Base-by-base conservation (phyloP, 2,329 filamentous ascomycete genomes). In the Neonectria punicea region DNA sequence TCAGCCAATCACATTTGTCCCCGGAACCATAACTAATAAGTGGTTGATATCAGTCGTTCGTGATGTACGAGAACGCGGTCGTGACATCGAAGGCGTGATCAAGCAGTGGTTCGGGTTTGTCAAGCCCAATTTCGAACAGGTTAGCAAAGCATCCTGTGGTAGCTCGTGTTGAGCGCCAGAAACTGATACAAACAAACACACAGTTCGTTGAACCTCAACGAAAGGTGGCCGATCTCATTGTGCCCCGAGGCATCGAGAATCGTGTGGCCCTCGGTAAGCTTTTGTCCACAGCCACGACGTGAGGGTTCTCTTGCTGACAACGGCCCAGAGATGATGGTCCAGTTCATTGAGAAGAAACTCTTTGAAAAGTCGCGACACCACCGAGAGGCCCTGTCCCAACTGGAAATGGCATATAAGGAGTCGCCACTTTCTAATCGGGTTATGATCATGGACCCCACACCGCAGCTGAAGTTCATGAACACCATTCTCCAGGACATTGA, bases 91-190 rank as follows among this genome's bases (percentile, higher is more conserved):
- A 76, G 96, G 96, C 44, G 95, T 94, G 75, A 94, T 99, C 78
- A 98, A 98, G 80, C 96, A 99, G 79, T 99, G 96, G 96, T 98
- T 98, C 78, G 84, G 83, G 11, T 99, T 92, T 77, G 96, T 99
- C 47, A 99, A 99, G 80, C 96, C 96, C 3, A 98, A 98, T 75
- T 98, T 97, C 74, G 92, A 95, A 78, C 93, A 92, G 80, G 86
- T 86, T 75, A 60, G 74, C 20, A 10, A 16, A 49, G 14, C 30
- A 44, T 10, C 18, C 25, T 25, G 32, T 25, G 56, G 3, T 9
- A 30, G 25, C 13, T 18, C 41, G 10, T n/a, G n/a, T 28, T 32
- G 14, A 18, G 20, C 28, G 44, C n/a, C 32, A 18, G 25, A 16
- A n/a, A n/a, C 66, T 76, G 28, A 73, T 34, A 16, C 32, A 10